Conservation (phyloP, 768 basidiomycete species). For the Podaxis carcinomalis region DNA sequence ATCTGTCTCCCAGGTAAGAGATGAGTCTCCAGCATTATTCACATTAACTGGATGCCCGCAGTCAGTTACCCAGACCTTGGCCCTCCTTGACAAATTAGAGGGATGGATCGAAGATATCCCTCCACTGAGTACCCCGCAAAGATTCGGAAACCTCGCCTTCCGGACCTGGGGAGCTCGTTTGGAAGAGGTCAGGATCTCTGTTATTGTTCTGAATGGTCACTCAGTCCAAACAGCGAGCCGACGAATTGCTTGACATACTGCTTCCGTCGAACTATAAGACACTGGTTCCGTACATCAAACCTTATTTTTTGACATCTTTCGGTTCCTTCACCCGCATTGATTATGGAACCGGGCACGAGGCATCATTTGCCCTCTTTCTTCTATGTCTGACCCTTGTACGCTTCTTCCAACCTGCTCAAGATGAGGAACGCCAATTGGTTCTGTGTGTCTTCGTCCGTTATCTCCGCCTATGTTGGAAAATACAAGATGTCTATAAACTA, state of each 20-base stretch:
- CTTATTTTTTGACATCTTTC: constrained; percentile 80
- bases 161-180: constrained; percentile 77
- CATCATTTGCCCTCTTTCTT: constrained; percentile 80
- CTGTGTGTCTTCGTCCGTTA: constrained; percentile 76
- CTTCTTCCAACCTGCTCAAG: constrained; percentile 51
- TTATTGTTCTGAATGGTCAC: constrained; percentile 10
- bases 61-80: constrained; percentile 45
- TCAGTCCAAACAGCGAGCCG: constrained; percentile 42
- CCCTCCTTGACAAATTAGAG: constrained; percentile 62
- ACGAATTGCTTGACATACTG: constrained; percentile 42
- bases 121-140: constrained; percentile 65
- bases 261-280: constrained; percentile 40
- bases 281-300: constrained; percentile 62
- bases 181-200: constrained; percentile 53
- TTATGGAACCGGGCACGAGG: constrained; percentile 96
- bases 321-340: constrained; percentile 90
- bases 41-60: constrained; percentile 21
- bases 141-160: constrained; percentile 92
- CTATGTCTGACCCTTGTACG: constrained; percentile 67
- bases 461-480: constrained; percentile 72
- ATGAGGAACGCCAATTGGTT: constrained; percentile 58
- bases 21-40: background rate
- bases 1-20: constrained; percentile 31
- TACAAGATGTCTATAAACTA: constrained; percentile 86
- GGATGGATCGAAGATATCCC: constrained; percentile 82